Evolutionary conservation across 2,329 filamentous ascomycete species (phyloP).

Genomic region (Aspergillus pseudoterreus): DNA sequence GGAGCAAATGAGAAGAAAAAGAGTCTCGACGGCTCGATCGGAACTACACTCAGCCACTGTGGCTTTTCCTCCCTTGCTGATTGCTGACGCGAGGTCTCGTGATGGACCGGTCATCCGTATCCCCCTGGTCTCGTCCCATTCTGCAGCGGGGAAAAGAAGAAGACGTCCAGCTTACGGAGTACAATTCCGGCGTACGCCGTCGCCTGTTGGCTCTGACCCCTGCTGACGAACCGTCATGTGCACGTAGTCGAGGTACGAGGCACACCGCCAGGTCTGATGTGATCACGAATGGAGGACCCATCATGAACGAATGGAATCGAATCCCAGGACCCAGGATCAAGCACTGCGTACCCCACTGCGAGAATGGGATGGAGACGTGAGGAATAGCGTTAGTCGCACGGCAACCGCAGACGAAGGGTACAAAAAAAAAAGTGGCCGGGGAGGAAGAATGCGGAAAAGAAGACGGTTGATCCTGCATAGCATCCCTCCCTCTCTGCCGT

Average conservation of each 20-base stretch:
- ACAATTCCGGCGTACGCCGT: not conserved
- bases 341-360: not conserved
- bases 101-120: not conserved
- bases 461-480: slow-evolving; percentile 12
- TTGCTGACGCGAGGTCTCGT: not conserved
- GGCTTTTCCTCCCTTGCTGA: slow-evolving; percentile 4
- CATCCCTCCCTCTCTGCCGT: slow-evolving; percentile 1
- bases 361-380: not conserved
- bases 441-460: slow-evolving; percentile 2
- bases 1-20: not conserved
- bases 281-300: not conserved
- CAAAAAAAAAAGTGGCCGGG: slow-evolving; percentile 6
- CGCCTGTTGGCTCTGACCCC: not conserved
- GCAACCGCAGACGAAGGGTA: not conserved
- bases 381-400: not conserved
- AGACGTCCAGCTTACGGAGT: no score
- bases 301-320: not conserved
- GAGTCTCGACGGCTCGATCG: not conserved
- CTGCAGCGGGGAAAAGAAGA: no score
- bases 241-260: not conserved
- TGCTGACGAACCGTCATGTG: not conserved
- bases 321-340: not conserved
- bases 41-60: slow-evolving; percentile 1
- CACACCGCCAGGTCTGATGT: not conserved
- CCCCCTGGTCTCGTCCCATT: not conserved